These are phyloP conservation scores for Kodamaea hsintzibuensis DNA, from an alignment of 805 yeast species.

Conservation along the genomic window DNA sequence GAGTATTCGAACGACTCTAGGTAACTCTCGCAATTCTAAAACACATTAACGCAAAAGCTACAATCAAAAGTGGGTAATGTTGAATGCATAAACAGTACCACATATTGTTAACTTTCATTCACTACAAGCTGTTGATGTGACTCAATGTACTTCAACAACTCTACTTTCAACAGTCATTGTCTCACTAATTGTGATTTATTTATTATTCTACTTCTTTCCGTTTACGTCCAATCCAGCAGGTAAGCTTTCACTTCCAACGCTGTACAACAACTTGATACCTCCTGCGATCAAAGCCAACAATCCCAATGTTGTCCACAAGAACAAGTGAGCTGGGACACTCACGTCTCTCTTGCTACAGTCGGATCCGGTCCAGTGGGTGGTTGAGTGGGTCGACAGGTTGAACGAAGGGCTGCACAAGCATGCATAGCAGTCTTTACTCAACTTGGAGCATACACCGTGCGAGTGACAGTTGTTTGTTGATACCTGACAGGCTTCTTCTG, in stretches of 20 bases:
- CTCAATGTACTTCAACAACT: no score
- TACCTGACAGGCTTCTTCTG: slow-evolving; percentile 49
- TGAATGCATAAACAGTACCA: no score
- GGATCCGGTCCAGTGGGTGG: slow-evolving; percentile 56
- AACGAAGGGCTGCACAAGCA: slow-evolving; percentile 51
- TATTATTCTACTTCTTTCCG: slow-evolving; percentile 42
- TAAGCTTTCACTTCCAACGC: slow-evolving; percentile 59
- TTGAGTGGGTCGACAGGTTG: slow-evolving; percentile 41
- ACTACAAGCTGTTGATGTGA: no score
- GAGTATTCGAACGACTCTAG: no score
- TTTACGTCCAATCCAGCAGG: slow-evolving; percentile 71
- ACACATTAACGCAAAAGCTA: no score
- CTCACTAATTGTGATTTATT: neutral
- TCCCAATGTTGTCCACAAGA: slow-evolving; percentile 64
- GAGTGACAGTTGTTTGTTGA: slow-evolving; percentile 50
- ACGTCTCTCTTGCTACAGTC: slow-evolving; percentile 71
- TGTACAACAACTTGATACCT: slow-evolving; percentile 54
- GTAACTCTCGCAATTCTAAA: no score
- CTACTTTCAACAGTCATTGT: no score
- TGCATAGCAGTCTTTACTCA: slow-evolving; percentile 43
- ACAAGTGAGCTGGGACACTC: slow-evolving; percentile 62
- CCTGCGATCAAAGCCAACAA: slow-evolving; percentile 46
- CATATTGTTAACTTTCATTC: no score
- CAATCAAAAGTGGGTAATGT: no score
- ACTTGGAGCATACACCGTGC: slow-evolving; percentile 53